These are phyloP conservation scores for Quercus engelmannii DNA, from an alignment of 306 rosid species.

Conservation along the genomic window DNA sequence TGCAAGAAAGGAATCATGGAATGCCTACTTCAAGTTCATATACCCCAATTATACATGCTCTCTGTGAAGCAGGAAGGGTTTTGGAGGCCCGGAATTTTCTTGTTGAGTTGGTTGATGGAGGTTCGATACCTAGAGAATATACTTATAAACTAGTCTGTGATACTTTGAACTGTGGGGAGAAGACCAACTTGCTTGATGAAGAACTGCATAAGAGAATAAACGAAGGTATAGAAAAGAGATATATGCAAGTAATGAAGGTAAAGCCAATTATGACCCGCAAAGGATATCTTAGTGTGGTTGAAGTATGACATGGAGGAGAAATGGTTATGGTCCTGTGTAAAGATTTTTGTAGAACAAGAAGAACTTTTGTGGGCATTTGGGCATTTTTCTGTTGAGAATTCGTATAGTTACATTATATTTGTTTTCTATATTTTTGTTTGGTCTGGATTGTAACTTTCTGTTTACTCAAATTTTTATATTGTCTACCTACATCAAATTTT, in stretches of 20 bases:
- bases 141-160: conserved; percentile 67
- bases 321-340: background rate
- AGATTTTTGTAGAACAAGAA: background rate
- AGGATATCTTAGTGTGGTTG: conserved; percentile 41
- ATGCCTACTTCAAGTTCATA: conserved; percentile 60
- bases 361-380: background rate
- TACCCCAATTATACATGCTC: conserved; percentile 74
- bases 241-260: conserved; percentile 36
- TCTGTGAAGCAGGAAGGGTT: conserved; percentile 67
- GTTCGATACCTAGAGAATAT: conserved; percentile 72
- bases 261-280: conserved; percentile 70
- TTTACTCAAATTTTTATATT: background rate
- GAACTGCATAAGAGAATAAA: conserved; percentile 49
- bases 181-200: conserved; percentile 35
- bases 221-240: conserved; percentile 53
- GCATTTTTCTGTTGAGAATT: background rate
- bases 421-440: background rate
- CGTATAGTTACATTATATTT: background rate
- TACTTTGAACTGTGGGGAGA: conserved; percentile 38
- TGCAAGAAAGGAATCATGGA: conserved; percentile 59
- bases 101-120: conserved; percentile 67
- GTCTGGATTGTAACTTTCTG: background rate
- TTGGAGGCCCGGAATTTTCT: conserved; percentile 64
- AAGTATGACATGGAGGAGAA: conserved; percentile 21
- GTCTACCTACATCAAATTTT: background rate